phyloP scores from a whole-genome alignment of 2,329 filamentous ascomycete species.

The Aspergillus calidoustus region DNA sequence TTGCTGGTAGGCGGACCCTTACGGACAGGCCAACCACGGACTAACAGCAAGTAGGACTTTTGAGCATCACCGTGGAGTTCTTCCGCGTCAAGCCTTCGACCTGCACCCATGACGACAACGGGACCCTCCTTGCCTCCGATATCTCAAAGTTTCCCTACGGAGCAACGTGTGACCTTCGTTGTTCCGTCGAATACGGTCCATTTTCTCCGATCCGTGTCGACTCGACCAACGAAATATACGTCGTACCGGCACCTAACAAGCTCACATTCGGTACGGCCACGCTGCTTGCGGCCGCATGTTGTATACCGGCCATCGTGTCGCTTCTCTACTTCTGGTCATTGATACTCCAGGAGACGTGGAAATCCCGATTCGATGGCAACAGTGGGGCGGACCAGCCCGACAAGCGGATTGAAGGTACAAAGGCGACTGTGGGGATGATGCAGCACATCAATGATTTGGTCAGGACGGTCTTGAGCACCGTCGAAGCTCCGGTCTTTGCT shows the following conservation, averaged over 20 bases:
- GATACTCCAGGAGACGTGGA: conserved; percentile 8
- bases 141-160: conserved; percentile 3
- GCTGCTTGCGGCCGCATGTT: conserved; percentile 2
- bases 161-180: background rate
- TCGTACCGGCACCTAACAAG: conserved; percentile 4
- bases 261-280: conserved; percentile 6
- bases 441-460: conserved; percentile 7
- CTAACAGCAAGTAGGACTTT: background rate
- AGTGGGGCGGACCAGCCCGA: background rate
- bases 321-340: conserved; percentile 5
- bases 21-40: background rate
- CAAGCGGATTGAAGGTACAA: conserved; percentile 3
- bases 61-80: conserved; percentile 11
- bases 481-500: conserved; percentile 11
- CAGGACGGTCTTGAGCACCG: conserved; percentile 1
- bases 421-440: conserved; percentile 9
- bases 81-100: background rate
- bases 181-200: background rate
- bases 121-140: background rate
- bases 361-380: background rate
- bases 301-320: conserved; percentile 4
- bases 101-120: conserved; percentile 3
- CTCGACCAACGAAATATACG: conserved; percentile 6
- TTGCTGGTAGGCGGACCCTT: conserved; percentile 3
- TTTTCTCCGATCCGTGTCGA: conserved; percentile 5